Evolutionary conservation across 2,329 filamentous ascomycete species (phyloP), one percentile per base, ranked within the genome.

Genomic region (Helotiales sp.): DNA sequence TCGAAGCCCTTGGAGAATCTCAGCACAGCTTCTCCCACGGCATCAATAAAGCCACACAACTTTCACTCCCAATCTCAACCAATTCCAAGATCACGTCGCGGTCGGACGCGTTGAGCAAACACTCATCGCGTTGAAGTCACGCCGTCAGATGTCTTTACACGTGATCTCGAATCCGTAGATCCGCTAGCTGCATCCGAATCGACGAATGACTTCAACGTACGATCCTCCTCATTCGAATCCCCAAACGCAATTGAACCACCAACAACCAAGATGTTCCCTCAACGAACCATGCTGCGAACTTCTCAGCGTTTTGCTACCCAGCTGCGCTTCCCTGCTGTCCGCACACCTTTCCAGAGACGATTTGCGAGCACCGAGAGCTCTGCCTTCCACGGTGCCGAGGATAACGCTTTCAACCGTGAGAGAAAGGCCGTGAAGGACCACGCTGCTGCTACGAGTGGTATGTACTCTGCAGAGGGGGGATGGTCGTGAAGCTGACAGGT

Each of bases 331-430:
- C 81, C 84, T 71, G 81, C 84, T 75, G 79, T 83, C 76, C 87
- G 87, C 78, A 82, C 82, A 61, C 80, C 83, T 71, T 74, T 87
- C 75, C 91, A 92, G 85, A 89, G 91, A 80, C 90, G 90, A 76
- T 86, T 93, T 77, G 90, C 89, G 79, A 89, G 87, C 83, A 84
- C 86, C 75, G 80, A 82, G 71, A 77, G 80, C 72, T 84, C 85
- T 75, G 82, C 81, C 75, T 84, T 92, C 76, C 77, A 80, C 55
- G 88, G 90, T 76, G 79, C 85, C 66, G 85, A 85, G 80, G 92
- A 97, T 84, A 98, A 97, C 83, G 89, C 89, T 78, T 99, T 98
- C 87, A 90, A 96, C 85, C 90, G 91, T 77, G 96, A 99, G 87
- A 89, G 96, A 80, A 85, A 89, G 80, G 92, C 91, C 77, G 92